These are phyloP conservation scores for Ceratopteris richardii DNA, from an alignment of 75 land plant genomes.

Conservation along the genomic window DNA sequence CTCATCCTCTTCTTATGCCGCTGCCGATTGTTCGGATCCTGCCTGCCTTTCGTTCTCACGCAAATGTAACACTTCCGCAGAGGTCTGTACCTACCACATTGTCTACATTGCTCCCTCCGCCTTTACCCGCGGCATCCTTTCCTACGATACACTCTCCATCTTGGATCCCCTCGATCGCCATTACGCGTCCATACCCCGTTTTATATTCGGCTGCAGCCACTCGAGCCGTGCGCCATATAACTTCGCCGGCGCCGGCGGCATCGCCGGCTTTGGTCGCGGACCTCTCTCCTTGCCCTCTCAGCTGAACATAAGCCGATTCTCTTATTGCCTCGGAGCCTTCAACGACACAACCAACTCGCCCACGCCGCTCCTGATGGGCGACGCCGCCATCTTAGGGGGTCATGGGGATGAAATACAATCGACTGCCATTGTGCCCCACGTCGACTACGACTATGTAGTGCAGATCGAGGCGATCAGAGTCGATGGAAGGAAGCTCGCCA, in stretches of 20 bases:
- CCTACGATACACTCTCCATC: neutral
- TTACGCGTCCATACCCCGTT: neutral
- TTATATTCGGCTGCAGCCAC: constrained; percentile 5
- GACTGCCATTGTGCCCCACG: constrained; percentile 21
- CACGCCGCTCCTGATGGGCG: constrained; percentile 6
- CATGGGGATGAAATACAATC: constrained; percentile 38
- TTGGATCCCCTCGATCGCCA: neutral
- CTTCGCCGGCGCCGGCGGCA: constrained; percentile 64
- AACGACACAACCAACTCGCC: constrained; percentile 7
- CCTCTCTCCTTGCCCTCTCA: constrained; percentile 42
- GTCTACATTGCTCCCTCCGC: neutral
- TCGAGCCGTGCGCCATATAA: constrained; percentile 18
- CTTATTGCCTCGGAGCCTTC: constrained; percentile 76
- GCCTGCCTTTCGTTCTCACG: neutral
- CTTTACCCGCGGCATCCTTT: neutral
- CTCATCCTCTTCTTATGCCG: neutral
- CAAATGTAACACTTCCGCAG: neutral
- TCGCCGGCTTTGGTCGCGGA: constrained; percentile 75
- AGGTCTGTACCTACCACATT: neutral
- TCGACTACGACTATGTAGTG: constrained; percentile 13
- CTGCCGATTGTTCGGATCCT: neutral
- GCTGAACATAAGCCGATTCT: constrained; percentile 40
- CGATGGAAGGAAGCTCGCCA: constrained; percentile 38
- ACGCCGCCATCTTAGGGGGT: constrained; percentile 27
- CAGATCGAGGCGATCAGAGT: constrained; percentile 26